phyloP scores from a whole-genome alignment of 495 filamentous ascomycete species.

The Elaphomyces granulatus region DNA sequence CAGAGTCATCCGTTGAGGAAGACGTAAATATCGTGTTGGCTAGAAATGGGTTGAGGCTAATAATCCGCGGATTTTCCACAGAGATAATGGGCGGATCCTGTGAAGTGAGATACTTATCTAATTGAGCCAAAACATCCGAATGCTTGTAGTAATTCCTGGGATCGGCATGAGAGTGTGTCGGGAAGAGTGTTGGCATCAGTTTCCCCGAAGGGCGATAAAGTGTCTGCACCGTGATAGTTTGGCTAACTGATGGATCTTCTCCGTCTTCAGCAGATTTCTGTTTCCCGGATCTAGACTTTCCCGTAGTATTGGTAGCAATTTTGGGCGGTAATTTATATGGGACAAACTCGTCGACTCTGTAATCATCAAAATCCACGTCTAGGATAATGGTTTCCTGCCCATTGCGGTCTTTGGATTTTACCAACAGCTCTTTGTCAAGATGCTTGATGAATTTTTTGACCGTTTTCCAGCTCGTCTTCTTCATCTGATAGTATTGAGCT shows the following conservation, averaged over 20 bases:
- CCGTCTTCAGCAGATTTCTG: slow-evolving; percentile 26
- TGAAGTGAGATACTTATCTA: slow-evolving; percentile 32
- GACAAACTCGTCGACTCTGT: slow-evolving; percentile 38
- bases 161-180: slow-evolving; percentile 25
- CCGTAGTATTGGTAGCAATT: slow-evolving; percentile 20
- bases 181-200: slow-evolving; percentile 40
- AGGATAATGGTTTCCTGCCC: slow-evolving; percentile 51
- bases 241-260: slow-evolving; percentile 39
- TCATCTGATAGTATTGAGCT: slow-evolving; percentile 48
- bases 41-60: slow-evolving; percentile 48
- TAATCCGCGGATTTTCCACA: slow-evolving; percentile 45
- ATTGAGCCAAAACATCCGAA: slow-evolving; percentile 25
- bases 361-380: slow-evolving; percentile 52
- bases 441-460: slow-evolving; percentile 60
- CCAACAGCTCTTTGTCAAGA: slow-evolving; percentile 46
- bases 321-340: slow-evolving; percentile 47
- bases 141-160: slow-evolving; percentile 40
- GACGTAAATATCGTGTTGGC: slow-evolving; percentile 44
- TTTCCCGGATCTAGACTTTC: slow-evolving; percentile 18
- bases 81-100: slow-evolving; percentile 43
- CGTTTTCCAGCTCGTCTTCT: slow-evolving; percentile 65
- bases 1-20: slow-evolving; percentile 38
- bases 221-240: slow-evolving; percentile 38
- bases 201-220: slow-evolving; percentile 43
- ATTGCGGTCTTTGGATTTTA: slow-evolving; percentile 52